Percentiles rank a stretch among this genome's conserved stretches.
Conservation (phyloP, 2,329 filamentous ascomycete species). For the Hymenoscyphus salicellus region DNA sequence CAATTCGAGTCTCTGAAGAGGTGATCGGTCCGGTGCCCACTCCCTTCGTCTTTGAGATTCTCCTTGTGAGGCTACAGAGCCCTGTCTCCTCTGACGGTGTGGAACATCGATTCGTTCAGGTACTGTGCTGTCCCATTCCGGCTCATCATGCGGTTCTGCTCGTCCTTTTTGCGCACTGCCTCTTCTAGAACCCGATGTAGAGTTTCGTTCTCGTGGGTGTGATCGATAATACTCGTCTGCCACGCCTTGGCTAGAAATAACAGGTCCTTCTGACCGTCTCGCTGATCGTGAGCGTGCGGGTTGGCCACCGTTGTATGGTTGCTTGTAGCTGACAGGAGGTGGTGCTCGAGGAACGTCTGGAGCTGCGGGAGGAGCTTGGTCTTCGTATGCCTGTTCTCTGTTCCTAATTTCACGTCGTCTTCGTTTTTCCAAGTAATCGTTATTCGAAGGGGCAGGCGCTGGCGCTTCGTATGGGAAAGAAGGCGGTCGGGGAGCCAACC, state of each 20-base stretch:
- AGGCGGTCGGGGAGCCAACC: slow-evolving; percentile 58
- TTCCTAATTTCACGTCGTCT: slow-evolving; percentile 43
- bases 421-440: slow-evolving; percentile 45
- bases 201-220: slow-evolving; percentile 17
- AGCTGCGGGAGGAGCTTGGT: slow-evolving; percentile 46
- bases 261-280: slow-evolving; percentile 33
- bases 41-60: slow-evolving; percentile 46
- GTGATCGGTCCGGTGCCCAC: slow-evolving; percentile 80
- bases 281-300: slow-evolving; percentile 31
- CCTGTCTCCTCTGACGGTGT: slow-evolving; percentile 35
- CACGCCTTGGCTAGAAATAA: slow-evolving; percentile 21
- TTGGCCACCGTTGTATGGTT: slow-evolving; percentile 42
- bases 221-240: slow-evolving; percentile 28
- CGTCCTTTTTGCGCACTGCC: slow-evolving; percentile 21
- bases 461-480: slow-evolving; percentile 49
- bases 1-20: slow-evolving; percentile 87
- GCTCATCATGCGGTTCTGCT: slow-evolving; percentile 15
- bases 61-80: slow-evolving; percentile 35
- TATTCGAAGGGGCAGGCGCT: slow-evolving; percentile 32
- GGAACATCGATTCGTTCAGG: slow-evolving; percentile 21
- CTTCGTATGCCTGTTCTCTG: slow-evolving; percentile 41
- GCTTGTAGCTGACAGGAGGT: slow-evolving; percentile 56
- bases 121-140: slow-evolving; percentile 18
- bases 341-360: slow-evolving; percentile 58
- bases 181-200: slow-evolving; percentile 7